Base-by-base conservation (phyloP, 1,139 yeast species). In the Arxiozyma slooffiae region DNA sequence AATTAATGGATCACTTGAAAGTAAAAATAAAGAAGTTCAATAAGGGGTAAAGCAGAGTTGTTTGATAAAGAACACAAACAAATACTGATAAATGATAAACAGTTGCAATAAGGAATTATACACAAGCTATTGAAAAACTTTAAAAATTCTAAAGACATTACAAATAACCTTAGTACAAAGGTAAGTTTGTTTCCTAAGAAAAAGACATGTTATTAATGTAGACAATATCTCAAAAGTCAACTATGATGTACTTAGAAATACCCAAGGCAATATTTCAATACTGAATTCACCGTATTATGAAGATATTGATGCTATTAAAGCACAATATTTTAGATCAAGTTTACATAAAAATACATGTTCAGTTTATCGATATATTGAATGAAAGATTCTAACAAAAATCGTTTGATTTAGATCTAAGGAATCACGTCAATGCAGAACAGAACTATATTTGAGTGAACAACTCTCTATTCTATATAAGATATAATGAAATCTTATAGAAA, bases 221-320 rank as follows among this genome's bases (percentile, higher is more conserved):
- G 69, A 64, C 45, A 66, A 64, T 49, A 59, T 60, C 21, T 60
- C 66, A 8, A 59, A 57, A 52, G 63, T 66, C 26, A 66, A 64
- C 52, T 66, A 66, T 48, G 69, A 66, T 50, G 60, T 63, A 60
- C 58, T 66, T 23, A 64, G 61, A 51, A 64, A 58, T 43, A 52
- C 60, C 9, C 68, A 68, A 1, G 69, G 69, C 7, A 63, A 60
- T 38, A 46, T 63, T 47, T n/a, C 49, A 9, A 39, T 46, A 18
- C 24, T 45, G 7, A 49, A 48, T 20, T 46, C 45, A 38, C 44
- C 41, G 43, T 51, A 24, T 52, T 48, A 52, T 43, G 54, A 51
- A 7, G 67, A 62, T 49, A 55, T 64, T 18, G 60, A 57, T 44
- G 52, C 53, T 18, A 53, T 60, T 24, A 64, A 64, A 55, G 58